Conservation (phyloP, 441 rosid species). For the Hura crepitans region DNA sequence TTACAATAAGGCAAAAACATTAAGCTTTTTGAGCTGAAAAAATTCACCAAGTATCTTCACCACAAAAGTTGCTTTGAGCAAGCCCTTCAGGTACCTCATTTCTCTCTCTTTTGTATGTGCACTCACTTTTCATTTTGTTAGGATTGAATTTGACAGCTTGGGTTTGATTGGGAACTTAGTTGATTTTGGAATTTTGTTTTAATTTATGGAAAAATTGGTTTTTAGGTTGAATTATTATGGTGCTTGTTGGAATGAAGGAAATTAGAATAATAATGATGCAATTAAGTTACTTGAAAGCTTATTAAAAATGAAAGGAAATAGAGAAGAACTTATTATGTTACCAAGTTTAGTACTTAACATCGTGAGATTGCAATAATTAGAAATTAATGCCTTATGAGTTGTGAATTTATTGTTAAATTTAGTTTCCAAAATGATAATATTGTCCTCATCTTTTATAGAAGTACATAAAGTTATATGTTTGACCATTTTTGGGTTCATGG, state of each 20-base stretch:
- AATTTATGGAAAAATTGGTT: neutral
- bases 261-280: too few species aligned
- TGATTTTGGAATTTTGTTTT: neutral
- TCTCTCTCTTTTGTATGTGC: neutral
- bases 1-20: constrained; percentile 37
- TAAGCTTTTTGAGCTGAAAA: constrained; percentile 20
- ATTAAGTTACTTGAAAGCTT: neutral
- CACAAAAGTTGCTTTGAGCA: constrained; percentile 25
- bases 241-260: neutral
- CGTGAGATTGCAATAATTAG: neutral
- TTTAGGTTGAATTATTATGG: neutral
- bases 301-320: neutral
- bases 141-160: neutral
- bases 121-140: too few species aligned
- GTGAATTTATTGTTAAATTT: neutral
- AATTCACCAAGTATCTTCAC: constrained; percentile 28
- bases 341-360: neutral
- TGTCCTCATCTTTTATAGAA: too few species aligned
- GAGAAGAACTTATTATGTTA: neutral
- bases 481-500: neutral
- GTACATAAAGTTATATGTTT: neutral
- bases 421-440: neutral
- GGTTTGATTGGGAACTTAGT: neutral
- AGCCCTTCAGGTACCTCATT: constrained; percentile 34
- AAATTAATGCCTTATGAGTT: too few species aligned